Percentiles rank a stretch among this genome's conserved stretches.
phyloP scores from a whole-genome alignment of 768 basidiomycete species.

The Lactarius trivialis region DNA sequence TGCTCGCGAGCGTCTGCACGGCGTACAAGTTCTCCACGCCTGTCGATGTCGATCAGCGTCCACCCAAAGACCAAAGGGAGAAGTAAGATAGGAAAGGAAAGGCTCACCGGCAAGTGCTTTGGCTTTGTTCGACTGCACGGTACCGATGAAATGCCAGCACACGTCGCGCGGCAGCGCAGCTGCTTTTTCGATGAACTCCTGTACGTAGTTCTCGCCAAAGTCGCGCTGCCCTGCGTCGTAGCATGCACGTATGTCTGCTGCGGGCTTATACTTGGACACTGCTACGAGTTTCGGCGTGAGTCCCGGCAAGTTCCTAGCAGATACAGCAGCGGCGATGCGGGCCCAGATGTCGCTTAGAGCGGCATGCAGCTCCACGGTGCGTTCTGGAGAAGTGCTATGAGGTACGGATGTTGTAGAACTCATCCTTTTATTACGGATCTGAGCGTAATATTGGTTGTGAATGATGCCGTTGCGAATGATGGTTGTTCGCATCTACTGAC shows the following conservation, averaged over 20 bases:
- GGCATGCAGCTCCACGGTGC: slow-evolving; percentile 45
- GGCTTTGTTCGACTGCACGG: slow-evolving; percentile 16
- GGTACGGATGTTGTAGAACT: neutral
- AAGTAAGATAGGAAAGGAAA: neutral
- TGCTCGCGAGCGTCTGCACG: slow-evolving; percentile 80
- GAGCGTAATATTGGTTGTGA: neutral
- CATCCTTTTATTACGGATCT: neutral
- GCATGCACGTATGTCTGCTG: slow-evolving; percentile 78
- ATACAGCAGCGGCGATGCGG: slow-evolving; percentile 38
- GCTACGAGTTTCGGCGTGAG: slow-evolving; percentile 56
- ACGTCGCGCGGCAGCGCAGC: slow-evolving; percentile 37
- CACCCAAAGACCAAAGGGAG: too few relatives aligned
- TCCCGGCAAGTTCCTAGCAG: slow-evolving; percentile 22
- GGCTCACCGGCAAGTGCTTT: slow-evolving; percentile 17
- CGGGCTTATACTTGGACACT: slow-evolving; percentile 91
- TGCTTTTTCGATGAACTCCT: slow-evolving; percentile 87
- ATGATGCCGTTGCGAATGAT: neutral
- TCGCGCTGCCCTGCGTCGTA: slow-evolving; percentile 78
- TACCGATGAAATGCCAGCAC: slow-evolving; percentile 27
- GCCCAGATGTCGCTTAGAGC: slow-evolving; percentile 47
- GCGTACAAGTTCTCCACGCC: slow-evolving; percentile 59
- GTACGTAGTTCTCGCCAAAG: slow-evolving; percentile 98
- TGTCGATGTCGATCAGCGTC: neutral
- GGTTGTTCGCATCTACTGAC: neutral
- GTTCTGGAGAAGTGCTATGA: slow-evolving; percentile 29